Evolutionary conservation across 768 basidiomycete genomes (phyloP).

Genomic region (Rhizopogon salebrosus): DNA sequence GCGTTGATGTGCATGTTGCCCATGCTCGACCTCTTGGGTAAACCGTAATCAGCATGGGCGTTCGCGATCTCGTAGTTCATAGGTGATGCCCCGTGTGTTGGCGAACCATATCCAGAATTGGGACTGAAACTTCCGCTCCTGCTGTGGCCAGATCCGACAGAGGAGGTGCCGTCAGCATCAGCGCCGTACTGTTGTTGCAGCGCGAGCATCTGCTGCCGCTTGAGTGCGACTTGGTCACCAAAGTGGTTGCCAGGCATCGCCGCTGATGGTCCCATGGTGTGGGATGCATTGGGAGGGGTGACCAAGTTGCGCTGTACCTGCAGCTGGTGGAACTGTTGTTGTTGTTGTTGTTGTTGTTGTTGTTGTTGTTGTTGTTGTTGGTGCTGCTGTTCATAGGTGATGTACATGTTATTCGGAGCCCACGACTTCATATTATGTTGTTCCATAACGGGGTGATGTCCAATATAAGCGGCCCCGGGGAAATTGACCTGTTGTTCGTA

Average conservation of each 20-base stretch:
- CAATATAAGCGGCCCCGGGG: slow-evolving; percentile 12
- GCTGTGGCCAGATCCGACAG: slow-evolving; percentile 31
- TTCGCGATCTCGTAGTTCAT: slow-evolving; percentile 32
- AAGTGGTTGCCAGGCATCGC: slow-evolving; percentile 7
- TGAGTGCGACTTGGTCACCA: slow-evolving; percentile 19
- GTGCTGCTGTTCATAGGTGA: slow-evolving; percentile 19
- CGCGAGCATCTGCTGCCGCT: slow-evolving; percentile 26
- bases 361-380: too few species aligned
- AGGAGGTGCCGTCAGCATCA: slow-evolving; percentile 35
- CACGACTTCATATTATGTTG: slow-evolving; percentile 21
- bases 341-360: slow-evolving; percentile 9
- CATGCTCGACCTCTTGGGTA: slow-evolving; percentile 17
- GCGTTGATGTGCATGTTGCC: slow-evolving; percentile 22
- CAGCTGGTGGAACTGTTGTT: neutral
- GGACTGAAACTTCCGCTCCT: slow-evolving; percentile 34
- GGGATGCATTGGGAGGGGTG: slow-evolving; percentile 38
- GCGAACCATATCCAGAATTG: slow-evolving; percentile 27
- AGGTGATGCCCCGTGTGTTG: slow-evolving; percentile 20
- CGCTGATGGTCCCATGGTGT: slow-evolving; percentile 16
- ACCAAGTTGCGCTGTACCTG: slow-evolving; percentile 33
- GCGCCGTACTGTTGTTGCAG: slow-evolving; percentile 23
- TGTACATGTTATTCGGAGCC: slow-evolving; percentile 25
- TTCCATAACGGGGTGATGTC: slow-evolving; percentile 11
- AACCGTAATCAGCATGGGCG: slow-evolving; percentile 20
- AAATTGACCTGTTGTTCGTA: slow-evolving; percentile 39